Percentiles rank a stretch among this genome's conserved stretches.
Conservation (phyloP, 2,329 filamentous ascomycete species). For the Plectosphaerella sp. region DNA sequence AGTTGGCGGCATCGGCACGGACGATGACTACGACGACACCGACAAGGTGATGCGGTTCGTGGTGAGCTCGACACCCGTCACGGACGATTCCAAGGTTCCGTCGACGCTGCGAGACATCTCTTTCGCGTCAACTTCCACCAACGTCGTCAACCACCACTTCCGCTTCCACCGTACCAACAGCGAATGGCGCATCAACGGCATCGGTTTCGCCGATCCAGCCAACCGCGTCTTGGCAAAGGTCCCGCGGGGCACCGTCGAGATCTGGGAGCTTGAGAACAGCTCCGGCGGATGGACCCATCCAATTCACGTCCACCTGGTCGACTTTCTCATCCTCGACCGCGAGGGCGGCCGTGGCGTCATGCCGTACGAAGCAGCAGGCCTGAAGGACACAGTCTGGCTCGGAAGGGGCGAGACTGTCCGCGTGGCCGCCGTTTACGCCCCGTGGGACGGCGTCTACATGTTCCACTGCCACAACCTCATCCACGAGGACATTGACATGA, state of each 20-base stretch:
- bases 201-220: conserved; percentile 32
- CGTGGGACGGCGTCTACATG: conserved; percentile 45
- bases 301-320: conserved; percentile 48
- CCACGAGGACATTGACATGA: conserved; percentile 38
- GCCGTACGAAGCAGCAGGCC: conserved; percentile 41
- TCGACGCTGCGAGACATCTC: conserved; percentile 12
- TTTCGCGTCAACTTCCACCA: conserved; percentile 6
- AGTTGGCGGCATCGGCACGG: conserved; percentile 24
- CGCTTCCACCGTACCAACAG: conserved; percentile 8
- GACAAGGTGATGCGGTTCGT: conserved; percentile 38
- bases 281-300: conserved; percentile 41
- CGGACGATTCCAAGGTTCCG: conserved; percentile 17
- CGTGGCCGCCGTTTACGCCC: conserved; percentile 44
- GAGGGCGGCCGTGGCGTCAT: conserved; percentile 27
- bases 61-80: conserved; percentile 27
- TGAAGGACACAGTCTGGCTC: conserved; percentile 51
- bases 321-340: conserved; percentile 45
- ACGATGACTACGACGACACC: conserved; percentile 40
- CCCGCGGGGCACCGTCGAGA: conserved; percentile 33
- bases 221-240: conserved; percentile 34
- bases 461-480: conserved; percentile 41
- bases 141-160: conserved; percentile 10
- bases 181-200: conserved; percentile 38
- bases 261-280: conserved; percentile 37
- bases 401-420: conserved; percentile 39